Base-by-base conservation (phyloP, 1,139 yeast species). In the Kodamaea anthophila region DNA sequence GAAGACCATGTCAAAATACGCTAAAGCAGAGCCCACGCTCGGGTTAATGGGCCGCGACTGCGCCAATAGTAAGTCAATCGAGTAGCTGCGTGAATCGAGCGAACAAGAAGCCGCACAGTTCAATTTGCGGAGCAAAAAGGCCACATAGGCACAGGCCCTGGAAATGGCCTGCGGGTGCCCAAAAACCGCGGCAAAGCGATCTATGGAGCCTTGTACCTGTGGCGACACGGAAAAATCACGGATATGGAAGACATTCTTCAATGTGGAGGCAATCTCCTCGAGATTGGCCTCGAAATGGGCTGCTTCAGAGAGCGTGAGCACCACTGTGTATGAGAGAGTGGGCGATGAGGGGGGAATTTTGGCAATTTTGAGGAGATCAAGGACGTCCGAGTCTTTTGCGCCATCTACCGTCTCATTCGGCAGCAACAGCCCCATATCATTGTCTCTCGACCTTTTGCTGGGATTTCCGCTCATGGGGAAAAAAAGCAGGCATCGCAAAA, bases 61-160 rank as follows among this genome's bases (percentile, higher is more conserved):
- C 8, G 31, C 18, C 9, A 32, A 21, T 31, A 34, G 30, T 4
- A 34, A 13, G 11, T 22, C 28, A n/a, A 34, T 14, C 9, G 15
- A 23, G 23, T 55, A 62, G 33, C 49, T 51, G 7, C 46, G 31
- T 1, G 68, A 58, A 31, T 61, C 62, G 24, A 65, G 49, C 0
- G 63, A 59, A 31, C 44, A 47, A 5, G 28, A 23, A 23, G 49
- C 52, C 12, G 33, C 29, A 10, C 42, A 33, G 14, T 41, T 29
- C 28, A 53, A 52, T 39, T 60, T 59, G 25, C 39, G 42, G 13
- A 53, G 30, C 1, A 47, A 19, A 36, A 43, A 60, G 3, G 55
- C 38, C 14, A 53, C 19, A 32, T 36, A 59, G 8, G 51, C 40
- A 3, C 50, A 46, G 1, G 57, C 46, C 29, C 47, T 51, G 3